These are phyloP conservation scores for Geotrichum reessii DNA, from an alignment of 1,139 yeast genomes.

Conservation along the genomic window DNA sequence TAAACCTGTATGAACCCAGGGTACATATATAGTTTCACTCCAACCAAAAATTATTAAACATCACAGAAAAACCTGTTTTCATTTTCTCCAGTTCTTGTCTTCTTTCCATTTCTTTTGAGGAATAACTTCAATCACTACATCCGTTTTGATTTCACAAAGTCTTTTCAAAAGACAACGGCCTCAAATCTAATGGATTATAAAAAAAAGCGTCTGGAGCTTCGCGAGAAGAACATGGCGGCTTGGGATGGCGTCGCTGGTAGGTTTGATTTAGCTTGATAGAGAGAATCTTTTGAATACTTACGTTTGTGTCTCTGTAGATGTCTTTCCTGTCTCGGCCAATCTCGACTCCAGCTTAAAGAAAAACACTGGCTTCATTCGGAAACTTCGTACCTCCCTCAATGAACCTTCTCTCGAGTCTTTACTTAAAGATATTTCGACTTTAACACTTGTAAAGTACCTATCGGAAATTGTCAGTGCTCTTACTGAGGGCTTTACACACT, in stretches of 20 bases:
- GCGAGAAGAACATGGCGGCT: constrained; percentile 44
- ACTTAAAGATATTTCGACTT: constrained; percentile 54
- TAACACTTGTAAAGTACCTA: constrained; percentile 70
- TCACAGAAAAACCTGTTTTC: neutral
- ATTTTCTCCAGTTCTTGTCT: neutral
- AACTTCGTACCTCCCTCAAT: constrained; percentile 53
- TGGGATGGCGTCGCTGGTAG: constrained; percentile 48
- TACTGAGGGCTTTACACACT: constrained; percentile 56
- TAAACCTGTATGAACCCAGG: neutral
- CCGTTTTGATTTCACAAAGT: neutral
- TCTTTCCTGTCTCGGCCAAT: constrained; percentile 34
- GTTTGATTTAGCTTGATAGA: constrained; percentile 4
- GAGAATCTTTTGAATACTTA: neutral
- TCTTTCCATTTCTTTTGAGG: neutral
- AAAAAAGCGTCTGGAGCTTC: constrained; percentile 36
- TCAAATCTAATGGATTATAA: constrained; percentile 11
- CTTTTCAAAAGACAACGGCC: neutral
- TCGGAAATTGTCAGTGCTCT: constrained; percentile 63
- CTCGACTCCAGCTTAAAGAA: constrained; percentile 77
- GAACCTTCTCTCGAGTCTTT: constrained; percentile 46
- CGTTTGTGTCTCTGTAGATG: constrained; percentile 18
- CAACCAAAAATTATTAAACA: neutral
- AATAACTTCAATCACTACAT: neutral
- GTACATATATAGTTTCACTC: neutral
- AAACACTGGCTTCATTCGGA: constrained; percentile 75